Base-by-base conservation (phyloP, 169 alveolate species). In the Plasmodium inui region DNA sequence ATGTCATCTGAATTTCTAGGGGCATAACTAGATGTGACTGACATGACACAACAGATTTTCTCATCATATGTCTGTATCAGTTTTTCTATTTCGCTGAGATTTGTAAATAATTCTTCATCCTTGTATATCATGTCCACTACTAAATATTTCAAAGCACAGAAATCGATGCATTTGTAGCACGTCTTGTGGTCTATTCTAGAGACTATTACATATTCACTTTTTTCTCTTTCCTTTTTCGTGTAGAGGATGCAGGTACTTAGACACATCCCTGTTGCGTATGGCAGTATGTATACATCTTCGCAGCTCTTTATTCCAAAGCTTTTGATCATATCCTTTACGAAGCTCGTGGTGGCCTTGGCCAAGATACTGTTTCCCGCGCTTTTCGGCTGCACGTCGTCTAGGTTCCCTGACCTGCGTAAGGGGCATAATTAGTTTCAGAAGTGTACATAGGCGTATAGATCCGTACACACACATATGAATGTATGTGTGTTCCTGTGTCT, bases 181-280 rank as follows among this genome's bases (percentile, higher is more conserved):
- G 95, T 90, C 50, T 90, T 90, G 44, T 90, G 95, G 67, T 90
- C 95, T 19, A 90, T 90, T 67, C 95, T 41, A 1, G 95, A 90
- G 1, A 90, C 34, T 26, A 90, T 81, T 44, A 90, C 95, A 67
- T 80, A 90, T 70, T 90, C 81, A 41, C 95, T 90, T n/a, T 61
- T 17, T 81, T 61, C 50, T 61, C 92, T 90, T 32, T 44, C 8
- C n/a, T 41, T 67, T 76, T 76, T 90, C 26, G 82, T 67, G 55
- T 82, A 90, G 12, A 90, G 14, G 22, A 90, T 46, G 46, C 95
- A 90, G 1, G 95, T 90, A 76, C 92, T 80, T 46, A 90, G 12
- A 46, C 92, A 90, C 95, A 90, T 90, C 4, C 95, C 95, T 0
- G 95, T 90, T 44, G 95, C 95, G 76, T 90, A 90, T 71, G 95